Percentiles rank a stretch among this genome's conserved stretches.
These are phyloP conservation scores for Leccinellum luteum DNA, from an alignment of 768 basidiomycete genomes.

Conservation along the genomic window DNA sequence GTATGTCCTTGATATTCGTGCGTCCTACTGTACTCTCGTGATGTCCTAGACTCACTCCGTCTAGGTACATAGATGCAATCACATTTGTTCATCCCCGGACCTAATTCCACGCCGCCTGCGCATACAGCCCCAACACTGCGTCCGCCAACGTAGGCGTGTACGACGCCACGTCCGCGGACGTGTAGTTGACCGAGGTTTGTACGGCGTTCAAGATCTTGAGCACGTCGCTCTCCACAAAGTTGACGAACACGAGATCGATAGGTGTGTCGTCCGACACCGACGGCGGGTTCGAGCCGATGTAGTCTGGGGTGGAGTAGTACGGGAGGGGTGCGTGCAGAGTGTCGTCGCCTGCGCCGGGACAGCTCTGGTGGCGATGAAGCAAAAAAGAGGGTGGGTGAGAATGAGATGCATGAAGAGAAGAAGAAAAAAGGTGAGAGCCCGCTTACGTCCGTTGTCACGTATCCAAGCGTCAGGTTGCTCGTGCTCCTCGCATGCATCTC, in stretches of 20 bases:
- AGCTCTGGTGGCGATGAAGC: constrained; percentile 42
- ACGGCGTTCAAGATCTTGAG: constrained; percentile 54
- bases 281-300: constrained; percentile 56
- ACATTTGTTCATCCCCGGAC: too few relatives aligned
- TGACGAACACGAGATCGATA: constrained; percentile 74
- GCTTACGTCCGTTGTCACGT: neutral
- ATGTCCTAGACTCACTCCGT: too few relatives aligned
- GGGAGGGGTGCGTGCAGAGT: constrained; percentile 60
- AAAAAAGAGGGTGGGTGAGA: neutral
- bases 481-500: constrained; percentile 29
- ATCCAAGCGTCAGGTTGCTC: constrained; percentile 31
- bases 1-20: too few relatives aligned
- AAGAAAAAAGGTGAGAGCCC: neutral
- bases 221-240: constrained; percentile 59
- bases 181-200: constrained; percentile 50
- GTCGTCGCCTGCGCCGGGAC: constrained; percentile 77
- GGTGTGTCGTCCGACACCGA: constrained; percentile 44
- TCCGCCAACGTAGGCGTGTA: constrained; percentile 50
- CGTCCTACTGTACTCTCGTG: too few relatives aligned
- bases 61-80: too few relatives aligned
- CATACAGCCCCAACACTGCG: constrained; percentile 40
- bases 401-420: neutral
- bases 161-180: constrained; percentile 45
- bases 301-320: constrained; percentile 52
- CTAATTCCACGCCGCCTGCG: constrained; percentile 35